Percentiles rank a stretch among this genome's conserved stretches.
These are phyloP conservation scores for Russula sp. DNA, from an alignment of 768 basidiomycete species.

Conservation along the genomic window DNA sequence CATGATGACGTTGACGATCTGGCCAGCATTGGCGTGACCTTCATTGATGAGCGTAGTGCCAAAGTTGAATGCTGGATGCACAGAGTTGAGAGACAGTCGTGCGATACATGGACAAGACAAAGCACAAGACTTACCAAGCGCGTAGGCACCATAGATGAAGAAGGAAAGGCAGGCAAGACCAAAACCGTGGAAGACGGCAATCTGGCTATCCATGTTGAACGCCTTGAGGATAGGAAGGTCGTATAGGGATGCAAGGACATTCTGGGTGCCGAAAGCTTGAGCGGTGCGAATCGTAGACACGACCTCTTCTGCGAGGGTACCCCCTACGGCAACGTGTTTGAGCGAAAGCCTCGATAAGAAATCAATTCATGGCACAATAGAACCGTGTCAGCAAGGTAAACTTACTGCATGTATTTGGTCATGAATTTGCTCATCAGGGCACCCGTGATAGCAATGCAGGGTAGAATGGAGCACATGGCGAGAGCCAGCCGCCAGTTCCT, in stretches of 20 bases:
- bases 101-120: not conserved
- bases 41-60: constrained; percentile 75
- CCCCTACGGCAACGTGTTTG: constrained; percentile 66
- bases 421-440: constrained; percentile 64
- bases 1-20: constrained; percentile 74
- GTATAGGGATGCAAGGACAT: constrained; percentile 55
- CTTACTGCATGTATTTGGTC: constrained; percentile 59
- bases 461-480: constrained; percentile 74
- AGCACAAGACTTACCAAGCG: constrained; percentile 41
- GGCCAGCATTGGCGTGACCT: constrained; percentile 52
- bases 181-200: constrained; percentile 48
- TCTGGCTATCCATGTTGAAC: constrained; percentile 43
- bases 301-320: constrained; percentile 82
- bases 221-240: constrained; percentile 52
- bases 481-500: constrained; percentile 80
- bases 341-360: constrained; percentile 46
- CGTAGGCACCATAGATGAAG: constrained; percentile 67
- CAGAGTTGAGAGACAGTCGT: not conserved
- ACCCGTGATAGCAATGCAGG: constrained; percentile 73
- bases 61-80: constrained; percentile 65
- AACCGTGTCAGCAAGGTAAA: not conserved
- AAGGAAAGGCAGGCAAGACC: constrained; percentile 72
- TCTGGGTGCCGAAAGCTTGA: constrained; percentile 83
- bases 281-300: constrained; percentile 82
- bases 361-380: constrained; percentile 11